These are phyloP conservation scores for Tuber melanosporum DNA, from an alignment of 495 filamentous ascomycete genomes.

Conservation along the genomic window DNA sequence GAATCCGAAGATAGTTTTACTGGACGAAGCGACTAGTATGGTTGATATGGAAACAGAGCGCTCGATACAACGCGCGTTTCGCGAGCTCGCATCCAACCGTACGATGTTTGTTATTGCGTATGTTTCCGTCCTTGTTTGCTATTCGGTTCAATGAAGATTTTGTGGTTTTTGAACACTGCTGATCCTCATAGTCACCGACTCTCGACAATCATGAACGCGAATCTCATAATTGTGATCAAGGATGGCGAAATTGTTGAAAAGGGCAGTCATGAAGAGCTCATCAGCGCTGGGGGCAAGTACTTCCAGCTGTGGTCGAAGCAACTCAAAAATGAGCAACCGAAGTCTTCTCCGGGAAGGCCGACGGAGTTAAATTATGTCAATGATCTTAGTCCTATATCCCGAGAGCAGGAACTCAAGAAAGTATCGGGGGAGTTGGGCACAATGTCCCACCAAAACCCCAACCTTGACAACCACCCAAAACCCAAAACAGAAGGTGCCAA, in stretches of 20 bases:
- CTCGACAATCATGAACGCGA: constrained; percentile 65
- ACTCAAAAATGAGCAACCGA: constrained; percentile 34
- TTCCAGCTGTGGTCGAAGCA: constrained; percentile 41
- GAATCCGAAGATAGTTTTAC: constrained; percentile 49
- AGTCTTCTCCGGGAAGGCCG: constrained; percentile 13
- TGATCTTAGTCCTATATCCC: constrained; percentile 32
- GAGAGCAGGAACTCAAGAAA: constrained; percentile 31
- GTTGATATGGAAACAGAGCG: constrained; percentile 59
- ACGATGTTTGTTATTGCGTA: constrained; percentile 62
- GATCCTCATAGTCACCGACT: constrained; percentile 50
- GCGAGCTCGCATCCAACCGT: constrained; percentile 51
- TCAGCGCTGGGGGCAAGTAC: constrained; percentile 53
- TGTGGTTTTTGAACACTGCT: constrained; percentile 20
- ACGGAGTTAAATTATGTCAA: constrained; percentile 34
- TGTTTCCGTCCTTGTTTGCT: constrained; percentile 21
- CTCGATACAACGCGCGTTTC: constrained; percentile 62
- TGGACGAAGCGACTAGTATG: constrained; percentile 54
- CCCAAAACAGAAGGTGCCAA: constrained; percentile 16
- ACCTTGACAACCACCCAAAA: background rate
- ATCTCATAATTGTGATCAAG: constrained; percentile 60
- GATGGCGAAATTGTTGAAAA: constrained; percentile 60
- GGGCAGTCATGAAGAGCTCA: constrained; percentile 58
- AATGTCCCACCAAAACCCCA: constrained; percentile 7
- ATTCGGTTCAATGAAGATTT: constrained; percentile 31
- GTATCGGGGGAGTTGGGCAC: constrained; percentile 7